Conservation (phyloP, 1,284 basidiomycete species). For the Filobasidium uniguttulatum region DNA sequence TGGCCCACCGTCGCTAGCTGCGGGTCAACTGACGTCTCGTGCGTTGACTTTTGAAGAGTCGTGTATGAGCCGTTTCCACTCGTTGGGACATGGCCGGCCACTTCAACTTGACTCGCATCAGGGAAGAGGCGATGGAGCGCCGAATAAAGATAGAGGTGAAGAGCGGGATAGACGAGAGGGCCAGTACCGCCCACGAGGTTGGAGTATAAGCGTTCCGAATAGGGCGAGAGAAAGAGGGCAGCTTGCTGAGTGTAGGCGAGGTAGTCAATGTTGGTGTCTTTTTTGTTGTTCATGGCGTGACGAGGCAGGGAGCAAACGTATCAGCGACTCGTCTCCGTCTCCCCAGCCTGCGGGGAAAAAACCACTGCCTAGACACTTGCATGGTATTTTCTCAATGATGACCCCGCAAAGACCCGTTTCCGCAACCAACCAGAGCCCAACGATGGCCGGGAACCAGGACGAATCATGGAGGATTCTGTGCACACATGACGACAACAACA, state of each 20-base stretch:
- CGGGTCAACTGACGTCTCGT: conserved; percentile 44
- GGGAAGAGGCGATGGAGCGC: conserved; percentile 48
- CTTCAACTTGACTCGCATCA: conserved; percentile 1
- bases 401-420: conserved; percentile 61
- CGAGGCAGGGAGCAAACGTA: not conserved
- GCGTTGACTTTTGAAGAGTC: conserved; percentile 23
- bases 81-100: conserved; percentile 6
- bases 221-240: conserved; percentile 50
- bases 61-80: not conserved
- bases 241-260: conserved; percentile 50
- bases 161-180: conserved; percentile 87
- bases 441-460: conserved; percentile 51
- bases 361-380: conserved; percentile 42
- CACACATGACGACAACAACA: too few relatives aligned
- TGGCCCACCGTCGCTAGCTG: too few relatives aligned
- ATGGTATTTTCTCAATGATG: conserved; percentile 64
- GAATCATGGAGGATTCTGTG: conserved; percentile 49
- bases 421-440: conserved; percentile 49
- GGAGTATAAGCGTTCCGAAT: conserved; percentile 62
- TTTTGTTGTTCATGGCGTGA: too few relatives aligned
- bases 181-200: conserved; percentile 80
- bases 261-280: conserved; percentile 98
- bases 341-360: too few relatives aligned
- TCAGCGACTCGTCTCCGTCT: too few relatives aligned
- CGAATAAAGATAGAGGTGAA: conserved; percentile 74